Percentiles rank a stretch among this genome's conserved stretches.
These are phyloP conservation scores for Leishmania martiniquensis DNA, from an alignment of 208 protist genomes.

Conservation along the genomic window DNA sequence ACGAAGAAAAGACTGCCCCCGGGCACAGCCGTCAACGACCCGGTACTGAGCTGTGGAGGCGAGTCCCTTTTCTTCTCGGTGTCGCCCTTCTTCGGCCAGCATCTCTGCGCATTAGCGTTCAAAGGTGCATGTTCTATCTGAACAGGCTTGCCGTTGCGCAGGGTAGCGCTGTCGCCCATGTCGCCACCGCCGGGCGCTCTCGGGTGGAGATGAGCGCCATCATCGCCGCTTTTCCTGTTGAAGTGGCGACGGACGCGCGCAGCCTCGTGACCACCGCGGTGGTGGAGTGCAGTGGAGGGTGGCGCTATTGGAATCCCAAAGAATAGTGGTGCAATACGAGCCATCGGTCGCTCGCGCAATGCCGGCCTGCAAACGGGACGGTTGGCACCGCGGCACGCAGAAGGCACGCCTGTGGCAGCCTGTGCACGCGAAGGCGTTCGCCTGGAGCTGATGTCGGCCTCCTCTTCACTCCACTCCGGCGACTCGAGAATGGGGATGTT, in stretches of 20 bases:
- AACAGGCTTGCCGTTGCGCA: too few relatives aligned
- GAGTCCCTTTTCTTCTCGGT: neutral
- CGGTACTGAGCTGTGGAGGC: neutral
- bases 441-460: neutral
- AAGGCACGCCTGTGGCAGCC: neutral
- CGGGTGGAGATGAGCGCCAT: too few relatives aligned
- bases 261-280: neutral
- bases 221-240: neutral
- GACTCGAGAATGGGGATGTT: slow-evolving; percentile 36
- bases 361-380: neutral
- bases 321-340: neutral
- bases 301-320: neutral
- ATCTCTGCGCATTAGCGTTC: neutral
- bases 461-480: slow-evolving; percentile 34
- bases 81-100: neutral
- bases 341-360: neutral
- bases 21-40: neutral
- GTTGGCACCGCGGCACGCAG: neutral
- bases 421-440: neutral
- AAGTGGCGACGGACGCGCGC: neutral
- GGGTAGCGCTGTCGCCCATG: neutral
- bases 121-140: neutral
- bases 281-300: neutral
- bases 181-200: neutral
- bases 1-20: neutral